These are phyloP conservation scores for Chrysophaeum taylorii DNA, from an alignment of 352 stramenopile genomes.

Conservation along the genomic window DNA sequence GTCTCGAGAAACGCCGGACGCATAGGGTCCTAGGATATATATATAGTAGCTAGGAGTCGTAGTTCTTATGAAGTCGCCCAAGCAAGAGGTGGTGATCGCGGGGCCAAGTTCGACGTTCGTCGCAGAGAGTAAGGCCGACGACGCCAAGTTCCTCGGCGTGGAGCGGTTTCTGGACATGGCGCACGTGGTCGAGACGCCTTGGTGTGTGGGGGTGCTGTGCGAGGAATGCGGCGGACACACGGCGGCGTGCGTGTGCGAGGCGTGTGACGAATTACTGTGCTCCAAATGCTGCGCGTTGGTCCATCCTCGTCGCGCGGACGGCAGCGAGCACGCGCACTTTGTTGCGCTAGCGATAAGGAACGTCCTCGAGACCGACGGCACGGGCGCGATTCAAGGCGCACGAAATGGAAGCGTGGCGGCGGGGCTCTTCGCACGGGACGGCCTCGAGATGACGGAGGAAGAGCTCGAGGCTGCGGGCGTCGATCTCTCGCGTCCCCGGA, in stretches of 20 bases:
- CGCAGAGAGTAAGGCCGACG: too few species aligned
- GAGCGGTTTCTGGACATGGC: too few species aligned
- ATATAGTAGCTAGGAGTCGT: too few species aligned
- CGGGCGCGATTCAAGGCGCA: background rate
- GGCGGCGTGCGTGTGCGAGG: background rate
- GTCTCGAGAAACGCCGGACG: too few species aligned
- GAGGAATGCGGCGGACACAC: background rate
- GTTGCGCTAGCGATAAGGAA: background rate
- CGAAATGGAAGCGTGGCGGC: background rate
- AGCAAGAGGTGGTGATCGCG: too few species aligned
- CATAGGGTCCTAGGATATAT: too few species aligned
- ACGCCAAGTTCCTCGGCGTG: too few species aligned
- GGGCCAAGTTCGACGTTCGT: too few species aligned
- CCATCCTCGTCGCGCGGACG: background rate
- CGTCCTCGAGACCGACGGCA: background rate
- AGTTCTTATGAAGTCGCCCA: too few species aligned
- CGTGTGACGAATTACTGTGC: background rate
- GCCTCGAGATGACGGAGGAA: background rate
- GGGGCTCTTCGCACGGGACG: background rate
- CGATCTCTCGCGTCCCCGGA: background rate
- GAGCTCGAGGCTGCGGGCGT: background rate
- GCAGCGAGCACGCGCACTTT: background rate
- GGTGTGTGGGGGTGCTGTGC: background rate
- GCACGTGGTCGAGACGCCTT: too few species aligned
- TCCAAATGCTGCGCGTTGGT: background rate